Evolutionary conservation across 495 filamentous ascomycete genomes (phyloP), one percentile per base, ranked within the genome.

Genomic region (Margaritispora aquatica): DNA sequence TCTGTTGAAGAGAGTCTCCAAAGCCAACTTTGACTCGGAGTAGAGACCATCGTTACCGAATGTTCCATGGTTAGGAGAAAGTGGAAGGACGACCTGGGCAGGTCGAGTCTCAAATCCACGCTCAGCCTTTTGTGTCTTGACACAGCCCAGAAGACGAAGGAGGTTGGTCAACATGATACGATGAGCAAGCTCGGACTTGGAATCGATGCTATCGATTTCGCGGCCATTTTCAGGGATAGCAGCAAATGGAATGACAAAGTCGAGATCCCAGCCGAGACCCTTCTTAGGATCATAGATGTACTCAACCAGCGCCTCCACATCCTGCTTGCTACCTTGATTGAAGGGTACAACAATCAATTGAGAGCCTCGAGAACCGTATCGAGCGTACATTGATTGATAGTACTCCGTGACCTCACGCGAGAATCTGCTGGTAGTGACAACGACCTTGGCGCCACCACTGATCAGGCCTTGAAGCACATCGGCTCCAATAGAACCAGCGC

Each of bases 141-240:
- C 85, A 62, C 76, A 83, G 55, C 94, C 94, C 54, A 99, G 81
- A 47, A 99, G 84, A 52, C 94, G 87, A 54, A 97, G 80, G 1
- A 97, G 78, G 69, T 99, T 99, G 59, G 94, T 99, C 74, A 99
- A 78, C 94, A 99, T 99, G 75, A 99, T 96, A 56, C 94, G 90
- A 71, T 97, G 95, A 60, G 95, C 95, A 60, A 97, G 84, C 77
- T 99, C 94, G 1, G 95, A 97, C 75, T 96, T 96, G 58, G 92
- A 96, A 76, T 99, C 94, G 62, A 99, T 90, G 63, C 85, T 87
- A 68, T 97, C 94, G 61, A 99, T 97, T 74, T 99, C 93, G 61
- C 95, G 94, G 46, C 94, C 94, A 67, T 96, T 96, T 74, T 97
- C 93, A 1, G 95, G 88, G 58, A 99, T 97, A 60, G 94, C 94